Percentiles rank a stretch among this genome's conserved stretches.
Evolutionary conservation across 2,329 filamentous ascomycete genomes (phyloP).

Genomic region (Hypoxylon sp.): DNA sequence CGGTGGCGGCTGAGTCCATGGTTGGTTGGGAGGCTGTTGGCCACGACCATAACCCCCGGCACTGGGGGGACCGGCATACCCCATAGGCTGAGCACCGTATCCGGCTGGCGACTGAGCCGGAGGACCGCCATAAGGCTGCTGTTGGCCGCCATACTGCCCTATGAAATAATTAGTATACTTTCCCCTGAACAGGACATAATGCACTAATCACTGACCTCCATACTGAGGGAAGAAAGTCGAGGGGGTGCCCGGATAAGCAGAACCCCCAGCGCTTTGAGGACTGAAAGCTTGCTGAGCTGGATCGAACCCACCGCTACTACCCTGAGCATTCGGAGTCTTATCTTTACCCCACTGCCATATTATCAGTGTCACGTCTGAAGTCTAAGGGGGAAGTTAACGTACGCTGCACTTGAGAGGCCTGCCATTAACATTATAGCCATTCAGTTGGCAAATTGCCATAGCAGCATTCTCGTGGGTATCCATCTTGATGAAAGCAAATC

Average conservation of each 20-base stretch:
- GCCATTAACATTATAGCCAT: conserved; percentile 97
- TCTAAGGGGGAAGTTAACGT: conserved; percentile 60
- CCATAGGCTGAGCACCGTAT: conserved; percentile 76
- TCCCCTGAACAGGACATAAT: conserved; percentile 58
- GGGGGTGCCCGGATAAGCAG: conserved; percentile 80
- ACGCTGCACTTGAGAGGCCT: conserved; percentile 98
- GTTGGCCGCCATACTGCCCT: conserved; percentile 73
- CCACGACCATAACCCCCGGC: conserved; percentile 88
- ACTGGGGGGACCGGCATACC: conserved; percentile 77
- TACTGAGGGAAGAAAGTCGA: conserved; percentile 94
- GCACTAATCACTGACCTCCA: conserved; percentile 70
- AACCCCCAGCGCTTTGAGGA: conserved; percentile 78
- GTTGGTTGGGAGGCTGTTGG: conserved; percentile 67
- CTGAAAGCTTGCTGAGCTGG: conserved; percentile 77
- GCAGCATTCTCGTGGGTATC: conserved; percentile 97
- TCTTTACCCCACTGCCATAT: conserved; percentile 93
- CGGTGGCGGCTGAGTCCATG: conserved; percentile 65
- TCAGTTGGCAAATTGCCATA: conserved; percentile 98
- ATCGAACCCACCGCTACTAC: conserved; percentile 73
- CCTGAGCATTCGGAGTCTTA: conserved; percentile 79
- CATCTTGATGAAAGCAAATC: conserved; percentile 99
- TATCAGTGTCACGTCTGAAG: conserved; percentile 49
- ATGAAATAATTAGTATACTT: conserved; percentile 54
- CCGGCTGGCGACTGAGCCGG: conserved; percentile 71
- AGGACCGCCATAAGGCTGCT: conserved; percentile 73